These are phyloP conservation scores for Thoreauomyces humboldtii DNA, from an alignment of 192 early-diverging fungal genomes.

Conservation along the genomic window DNA sequence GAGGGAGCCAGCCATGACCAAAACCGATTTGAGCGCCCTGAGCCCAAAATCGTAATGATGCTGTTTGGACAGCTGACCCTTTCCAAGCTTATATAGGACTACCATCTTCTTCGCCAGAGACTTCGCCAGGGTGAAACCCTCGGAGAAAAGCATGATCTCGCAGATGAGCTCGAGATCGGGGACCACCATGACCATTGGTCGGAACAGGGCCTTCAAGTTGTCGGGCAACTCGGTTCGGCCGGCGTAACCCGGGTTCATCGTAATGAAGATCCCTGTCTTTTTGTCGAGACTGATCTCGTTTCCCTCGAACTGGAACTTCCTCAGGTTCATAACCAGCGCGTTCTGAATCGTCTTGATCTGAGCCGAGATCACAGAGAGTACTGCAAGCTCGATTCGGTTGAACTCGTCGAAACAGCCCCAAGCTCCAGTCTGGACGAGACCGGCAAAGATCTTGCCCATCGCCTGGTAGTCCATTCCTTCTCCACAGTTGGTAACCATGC, in stretches of 20 bases:
- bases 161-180: slow-evolving; percentile 63
- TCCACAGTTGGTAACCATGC: slow-evolving; percentile 63
- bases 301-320: slow-evolving; percentile 60
- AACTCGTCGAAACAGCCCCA: slow-evolving; percentile 69
- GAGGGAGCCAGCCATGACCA: slow-evolving; percentile 62
- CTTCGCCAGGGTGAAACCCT: slow-evolving; percentile 73
- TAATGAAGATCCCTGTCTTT: slow-evolving; percentile 60
- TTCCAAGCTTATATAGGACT: slow-evolving; percentile 58
- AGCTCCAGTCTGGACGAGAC: slow-evolving; percentile 59
- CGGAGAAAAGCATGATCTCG: slow-evolving; percentile 69
- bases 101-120: slow-evolving; percentile 70
- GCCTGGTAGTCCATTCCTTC: slow-evolving; percentile 64
- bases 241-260: slow-evolving; percentile 64
- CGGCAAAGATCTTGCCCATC: slow-evolving; percentile 65
- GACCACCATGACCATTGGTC: slow-evolving; percentile 61
- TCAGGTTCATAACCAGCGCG: slow-evolving; percentile 51
- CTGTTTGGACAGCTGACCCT: slow-evolving; percentile 60
- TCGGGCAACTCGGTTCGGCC: slow-evolving; percentile 61
- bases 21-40: slow-evolving; percentile 55
- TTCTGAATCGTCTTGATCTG: slow-evolving; percentile 64
- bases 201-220: slow-evolving; percentile 62
- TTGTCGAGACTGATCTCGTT: slow-evolving; percentile 57
- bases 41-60: slow-evolving; percentile 65
- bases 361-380: slow-evolving; percentile 60
- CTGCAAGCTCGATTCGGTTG: slow-evolving; percentile 60